phyloP scores from a whole-genome alignment of 2,329 filamentous ascomycete species.

The Apiospora koreana region DNA sequence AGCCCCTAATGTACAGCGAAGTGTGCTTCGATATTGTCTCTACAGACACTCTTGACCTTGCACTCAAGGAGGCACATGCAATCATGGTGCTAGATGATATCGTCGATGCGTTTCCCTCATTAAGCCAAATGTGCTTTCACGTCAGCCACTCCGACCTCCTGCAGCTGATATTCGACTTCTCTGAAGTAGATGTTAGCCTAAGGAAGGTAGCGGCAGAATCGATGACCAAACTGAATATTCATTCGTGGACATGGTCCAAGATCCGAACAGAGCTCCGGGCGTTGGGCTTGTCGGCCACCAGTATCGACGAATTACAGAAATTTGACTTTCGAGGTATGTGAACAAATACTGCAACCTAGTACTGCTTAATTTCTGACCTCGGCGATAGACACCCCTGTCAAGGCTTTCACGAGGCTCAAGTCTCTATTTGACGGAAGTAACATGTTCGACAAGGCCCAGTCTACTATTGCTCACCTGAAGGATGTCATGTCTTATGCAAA shows the following conservation, averaged over 20 bases:
- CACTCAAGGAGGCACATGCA: constrained; percentile 89
- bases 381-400: constrained; percentile 51
- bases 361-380: constrained; percentile 16
- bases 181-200: constrained; percentile 70
- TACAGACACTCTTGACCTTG: constrained; percentile 75
- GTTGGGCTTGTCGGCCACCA: constrained; percentile 83
- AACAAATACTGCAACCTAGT: not conserved
- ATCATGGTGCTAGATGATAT: constrained; percentile 95
- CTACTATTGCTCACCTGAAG: constrained; percentile 77
- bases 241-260: constrained; percentile 78
- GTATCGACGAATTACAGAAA: constrained; percentile 82
- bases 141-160: constrained; percentile 87
- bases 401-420: constrained; percentile 61
- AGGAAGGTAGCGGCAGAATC: constrained; percentile 76
- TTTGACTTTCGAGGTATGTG: constrained; percentile 83
- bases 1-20: constrained; percentile 81
- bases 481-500: constrained; percentile 77
- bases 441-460: constrained; percentile 72
- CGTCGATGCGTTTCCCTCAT: constrained; percentile 74
- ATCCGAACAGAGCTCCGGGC: constrained; percentile 78
- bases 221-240: constrained; percentile 83
- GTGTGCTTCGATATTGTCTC: constrained; percentile 98
- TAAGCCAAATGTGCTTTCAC: constrained; percentile 83
- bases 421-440: constrained; percentile 63
- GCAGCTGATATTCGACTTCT: constrained; percentile 87